These are phyloP conservation scores for Termitomyces sp. DNA, from an alignment of 768 basidiomycete species.

Conservation along the genomic window DNA sequence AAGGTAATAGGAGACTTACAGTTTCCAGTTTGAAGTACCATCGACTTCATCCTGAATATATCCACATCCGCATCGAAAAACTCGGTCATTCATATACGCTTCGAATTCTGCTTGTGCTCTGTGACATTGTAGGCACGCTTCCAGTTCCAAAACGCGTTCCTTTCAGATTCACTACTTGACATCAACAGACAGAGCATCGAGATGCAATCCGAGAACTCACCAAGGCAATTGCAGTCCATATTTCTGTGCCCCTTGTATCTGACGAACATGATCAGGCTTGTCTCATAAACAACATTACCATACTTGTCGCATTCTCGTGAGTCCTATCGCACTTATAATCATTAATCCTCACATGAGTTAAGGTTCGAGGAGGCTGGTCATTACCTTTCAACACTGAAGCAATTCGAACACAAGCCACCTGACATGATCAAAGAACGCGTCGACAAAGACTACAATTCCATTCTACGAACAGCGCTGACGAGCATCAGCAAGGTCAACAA, in stretches of 20 bases:
- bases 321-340: constrained; percentile 18
- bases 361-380: constrained; percentile 91
- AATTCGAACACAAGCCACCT: constrained; percentile 91
- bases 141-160: background rate
- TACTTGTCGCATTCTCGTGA: constrained; percentile 91
- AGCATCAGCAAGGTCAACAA: constrained; percentile 93
- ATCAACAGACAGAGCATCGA: constrained; percentile 76
- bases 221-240: constrained; percentile 46
- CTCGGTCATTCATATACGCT: constrained; percentile 81
- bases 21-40: constrained; percentile 80
- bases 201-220: constrained; percentile 91
- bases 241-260: background rate
- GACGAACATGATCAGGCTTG: constrained; percentile 49
- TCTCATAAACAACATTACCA: constrained; percentile 88
- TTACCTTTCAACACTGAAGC: constrained; percentile 89
- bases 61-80: constrained; percentile 86
- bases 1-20: background rate
- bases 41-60: constrained; percentile 95
- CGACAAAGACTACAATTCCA: constrained; percentile 83
- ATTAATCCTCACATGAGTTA: background rate
- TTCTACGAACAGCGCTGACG: constrained; percentile 80
- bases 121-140: constrained; percentile 78
- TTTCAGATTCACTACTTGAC: background rate
- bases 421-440: constrained; percentile 92
- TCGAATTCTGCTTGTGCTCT: constrained; percentile 82